Percentiles rank a stretch among this genome's conserved stretches.
Evolutionary conservation across 2,329 filamentous ascomycete species (phyloP).

Genomic region (Alternaria infectoria): DNA sequence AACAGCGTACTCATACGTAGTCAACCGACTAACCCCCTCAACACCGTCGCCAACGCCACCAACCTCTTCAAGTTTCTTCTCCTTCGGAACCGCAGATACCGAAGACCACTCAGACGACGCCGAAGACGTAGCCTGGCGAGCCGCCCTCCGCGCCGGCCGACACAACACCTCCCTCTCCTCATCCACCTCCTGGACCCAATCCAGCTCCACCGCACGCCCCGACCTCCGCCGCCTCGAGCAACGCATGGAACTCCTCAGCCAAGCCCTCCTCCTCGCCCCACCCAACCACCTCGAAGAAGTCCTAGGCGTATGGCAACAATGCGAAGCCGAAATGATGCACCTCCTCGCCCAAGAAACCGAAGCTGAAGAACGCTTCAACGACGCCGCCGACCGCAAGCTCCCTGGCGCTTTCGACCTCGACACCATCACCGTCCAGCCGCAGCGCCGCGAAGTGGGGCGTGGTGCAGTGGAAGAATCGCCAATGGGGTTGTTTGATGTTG

Average conservation of each 20-base stretch:
- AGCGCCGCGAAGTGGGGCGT: conserved; percentile 49
- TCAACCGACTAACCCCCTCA: conserved; percentile 67
- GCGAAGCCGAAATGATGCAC: conserved; percentile 76
- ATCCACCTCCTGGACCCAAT: conserved; percentile 47
- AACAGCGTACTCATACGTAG: conserved; percentile 83
- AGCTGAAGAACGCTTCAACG: conserved; percentile 74
- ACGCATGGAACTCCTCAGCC: conserved; percentile 78
- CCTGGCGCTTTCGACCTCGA: conserved; percentile 55
- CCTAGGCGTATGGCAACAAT: conserved; percentile 74
- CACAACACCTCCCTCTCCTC: conserved; percentile 58
- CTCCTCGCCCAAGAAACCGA: conserved; percentile 71
- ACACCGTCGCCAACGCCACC: conserved; percentile 29
- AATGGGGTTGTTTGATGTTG: conserved; percentile 61
- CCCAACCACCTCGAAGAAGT: conserved; percentile 74
- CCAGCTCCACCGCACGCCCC: conserved; percentile 58
- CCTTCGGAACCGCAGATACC: conserved; percentile 33
- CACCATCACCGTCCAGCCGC: conserved; percentile 42
- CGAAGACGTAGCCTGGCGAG: conserved; percentile 79
- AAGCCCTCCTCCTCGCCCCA: conserved; percentile 76
- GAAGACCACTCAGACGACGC: conserved; percentile 33
- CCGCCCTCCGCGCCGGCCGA: conserved; percentile 78
- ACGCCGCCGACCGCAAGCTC: conserved; percentile 64
- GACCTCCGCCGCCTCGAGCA: conserved; percentile 75
- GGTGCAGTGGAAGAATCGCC: conserved; percentile 56
- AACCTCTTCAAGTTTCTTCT: conserved; percentile 29